Evolutionary conservation across 345 rosid genomes (phyloP).

Genomic region (Euphorbia peplus): DNA sequence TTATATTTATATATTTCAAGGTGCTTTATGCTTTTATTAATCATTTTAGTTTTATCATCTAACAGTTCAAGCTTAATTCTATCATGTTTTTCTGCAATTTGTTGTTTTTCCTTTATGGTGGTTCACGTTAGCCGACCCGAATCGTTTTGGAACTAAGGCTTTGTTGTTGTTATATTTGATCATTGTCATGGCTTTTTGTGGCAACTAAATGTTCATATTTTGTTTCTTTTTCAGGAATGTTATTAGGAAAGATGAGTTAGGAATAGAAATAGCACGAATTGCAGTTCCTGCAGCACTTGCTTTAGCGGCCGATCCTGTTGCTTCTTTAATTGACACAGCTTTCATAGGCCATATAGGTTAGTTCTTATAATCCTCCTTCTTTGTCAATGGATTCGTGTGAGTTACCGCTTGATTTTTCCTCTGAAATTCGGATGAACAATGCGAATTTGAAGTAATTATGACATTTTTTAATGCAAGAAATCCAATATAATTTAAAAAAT

Average conservation of each 20-base stretch:
- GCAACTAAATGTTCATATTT: not conserved
- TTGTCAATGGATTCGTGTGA: not conserved
- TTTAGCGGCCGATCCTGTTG: slow-evolving; percentile 34
- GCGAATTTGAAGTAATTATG: not conserved
- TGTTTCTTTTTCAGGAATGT: slow-evolving; percentile 14
- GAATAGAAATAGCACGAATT: slow-evolving; percentile 26
- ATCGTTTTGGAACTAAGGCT: too few species aligned
- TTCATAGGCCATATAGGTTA: slow-evolving; percentile 35
- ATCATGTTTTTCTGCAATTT: not conserved
- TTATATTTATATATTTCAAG: not conserved
- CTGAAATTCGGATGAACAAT: not conserved
- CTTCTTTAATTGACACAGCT: slow-evolving; percentile 28
- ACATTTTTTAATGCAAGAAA: not conserved
- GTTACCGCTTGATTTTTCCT: not conserved
- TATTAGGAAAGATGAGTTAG: slow-evolving; percentile 22
- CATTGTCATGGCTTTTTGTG: not conserved
- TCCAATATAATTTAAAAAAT: not conserved
- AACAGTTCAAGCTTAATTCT: not conserved
- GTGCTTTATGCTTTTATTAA: not conserved
- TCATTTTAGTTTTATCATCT: not conserved
- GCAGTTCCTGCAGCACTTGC: slow-evolving; percentile 34
- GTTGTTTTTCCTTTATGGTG: too few species aligned
- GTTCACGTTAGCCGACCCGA: too few species aligned
- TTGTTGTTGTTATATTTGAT: too few species aligned
- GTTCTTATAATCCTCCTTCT: not conserved